Evolutionary conservation across 352 stramenopile species (phyloP), one percentile per base, ranked within the genome.

Genomic region (Phytopythium cucurbitacearum): DNA sequence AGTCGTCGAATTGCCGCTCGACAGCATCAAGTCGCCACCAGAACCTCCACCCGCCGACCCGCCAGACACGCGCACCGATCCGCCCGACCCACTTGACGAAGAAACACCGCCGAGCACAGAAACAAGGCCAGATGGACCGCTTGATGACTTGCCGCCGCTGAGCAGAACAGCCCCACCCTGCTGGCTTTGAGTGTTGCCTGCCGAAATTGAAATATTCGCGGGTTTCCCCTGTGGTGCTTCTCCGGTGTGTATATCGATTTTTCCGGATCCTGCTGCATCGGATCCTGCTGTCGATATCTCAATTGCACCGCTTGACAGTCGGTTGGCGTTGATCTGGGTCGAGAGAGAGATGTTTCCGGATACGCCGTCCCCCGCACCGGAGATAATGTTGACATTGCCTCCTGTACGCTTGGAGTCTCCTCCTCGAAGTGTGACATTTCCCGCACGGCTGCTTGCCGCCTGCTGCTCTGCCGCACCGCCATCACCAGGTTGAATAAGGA

Each of bases 21-120:
- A 57, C 21, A 73, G 21, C 16, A 46, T 55, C 40, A 73, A 54
- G 42, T 64, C 44, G 5, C 61, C 65, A 11, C 65, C 61, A 48
- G 60, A 34, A 16, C 56, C 53, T 28, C 21, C 21, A 28, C 16
- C 47, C 64, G 59, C 65, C 35, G 55, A 71, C 3, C 52, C 52
- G 36, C 59, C 64, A 43, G 51, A 63, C 35, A 65, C 40, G 37
- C 28, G 7, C 34, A 64, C 47, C 38, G 54, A 34, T 13, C 46
- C 53, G 13, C 58, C 59, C 40, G 55, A 50, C 5, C 48, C 60
- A 28, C 56, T 60, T 33, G 47, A 56, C 16, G 48, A 58, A 36
- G 60, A 61, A 45, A 46, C 59, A n/a, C 60, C 60, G 3, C 55
- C 55, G 34, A 28, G 21, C 21, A 28, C 21, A 28, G 21, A 28